Conservation (phyloP, 352 stramenopile species). For the Globisporangium barbulae region DNA sequence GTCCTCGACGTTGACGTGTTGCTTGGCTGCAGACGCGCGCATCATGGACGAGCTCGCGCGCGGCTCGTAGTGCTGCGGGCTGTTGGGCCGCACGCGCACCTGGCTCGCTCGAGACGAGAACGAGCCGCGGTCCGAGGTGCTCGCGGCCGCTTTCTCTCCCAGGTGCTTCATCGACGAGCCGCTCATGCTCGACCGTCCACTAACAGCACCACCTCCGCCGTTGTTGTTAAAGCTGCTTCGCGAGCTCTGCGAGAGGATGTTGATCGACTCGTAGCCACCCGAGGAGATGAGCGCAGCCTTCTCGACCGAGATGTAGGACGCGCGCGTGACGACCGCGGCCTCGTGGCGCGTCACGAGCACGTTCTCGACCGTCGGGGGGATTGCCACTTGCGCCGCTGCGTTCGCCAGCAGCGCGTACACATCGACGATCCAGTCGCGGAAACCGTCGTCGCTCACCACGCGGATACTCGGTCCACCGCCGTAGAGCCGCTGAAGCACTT, state of each 20-base stretch:
- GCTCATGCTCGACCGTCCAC: not conserved
- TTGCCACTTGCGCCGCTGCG: conserved; percentile 22
- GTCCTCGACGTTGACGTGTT: not conserved
- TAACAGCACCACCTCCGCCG: not conserved
- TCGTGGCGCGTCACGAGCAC: conserved; percentile 49
- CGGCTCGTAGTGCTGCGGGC: conserved; percentile 8
- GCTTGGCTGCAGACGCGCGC: not conserved
- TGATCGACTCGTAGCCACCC: conserved; percentile 12
- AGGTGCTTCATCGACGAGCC: not conserved
- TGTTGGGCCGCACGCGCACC: conserved; percentile 16
- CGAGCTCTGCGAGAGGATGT: conserved; percentile 9
- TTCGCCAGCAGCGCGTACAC: conserved; percentile 24
- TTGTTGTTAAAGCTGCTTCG: not conserved
- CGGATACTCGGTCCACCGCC: conserved; percentile 53
- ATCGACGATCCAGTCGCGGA: conserved; percentile 40
- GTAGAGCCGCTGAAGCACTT: conserved; percentile 68
- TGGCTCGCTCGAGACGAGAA: conserved; percentile 5
- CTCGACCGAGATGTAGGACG: conserved; percentile 15
- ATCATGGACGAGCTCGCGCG: not conserved
- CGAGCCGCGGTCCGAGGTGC: conserved; percentile 5
- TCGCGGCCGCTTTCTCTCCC: not conserved
- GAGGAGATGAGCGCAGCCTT: conserved; percentile 15
- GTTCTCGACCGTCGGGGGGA: conserved; percentile 35
- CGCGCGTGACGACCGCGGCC: conserved; percentile 17
- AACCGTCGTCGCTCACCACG: conserved; percentile 25